Evolutionary conservation across 2,329 filamentous ascomycete species (phyloP).

Genomic region (Fusarium udum): DNA sequence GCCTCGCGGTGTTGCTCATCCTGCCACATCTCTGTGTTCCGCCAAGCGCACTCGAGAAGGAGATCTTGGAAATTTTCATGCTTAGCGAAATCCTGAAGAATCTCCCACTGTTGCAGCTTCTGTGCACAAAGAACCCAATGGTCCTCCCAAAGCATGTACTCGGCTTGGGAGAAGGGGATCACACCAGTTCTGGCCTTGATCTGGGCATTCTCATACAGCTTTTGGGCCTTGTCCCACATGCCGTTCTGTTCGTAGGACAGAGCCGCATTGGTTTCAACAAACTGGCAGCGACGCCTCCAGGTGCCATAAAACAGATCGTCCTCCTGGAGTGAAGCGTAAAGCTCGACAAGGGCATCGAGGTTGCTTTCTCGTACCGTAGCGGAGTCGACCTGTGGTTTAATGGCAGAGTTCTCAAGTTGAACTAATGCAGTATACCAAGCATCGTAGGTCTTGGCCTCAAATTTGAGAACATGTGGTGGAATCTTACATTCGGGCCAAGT

Average conservation of each 20-base stretch:
- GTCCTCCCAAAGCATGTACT: conserved; percentile 99
- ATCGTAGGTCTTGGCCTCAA: conserved; percentile 91
- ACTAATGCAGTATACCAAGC: conserved; percentile 95
- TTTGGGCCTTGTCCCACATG: conserved; percentile 99
- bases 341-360: conserved; percentile 91
- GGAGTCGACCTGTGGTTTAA: conserved; percentile 86
- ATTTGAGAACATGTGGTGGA: conserved; percentile 95
- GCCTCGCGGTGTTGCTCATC: conserved; percentile 86
- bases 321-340: conserved; percentile 90
- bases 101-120: conserved; percentile 99
- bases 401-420: conserved; percentile 88
- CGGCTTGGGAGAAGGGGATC: conserved; percentile 93
- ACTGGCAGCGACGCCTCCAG: conserved; percentile 93
- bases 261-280: conserved; percentile 96
- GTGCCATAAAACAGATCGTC: conserved; percentile 98
- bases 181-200: conserved; percentile 96
- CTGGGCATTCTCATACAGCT: conserved; percentile 95
- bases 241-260: conserved; percentile 98
- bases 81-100: conserved; percentile 96
- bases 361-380: conserved; percentile 89
- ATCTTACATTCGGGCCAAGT: conserved; percentile 90
- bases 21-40: conserved; percentile 94
- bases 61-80: conserved; percentile 99
- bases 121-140: conserved; percentile 98
- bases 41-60: conserved; percentile 93